Percentiles rank a stretch among this genome's conserved stretches.
Evolutionary conservation across 306 rosid species (phyloP).

Genomic region (Hippophae gyantsensis): DNA sequence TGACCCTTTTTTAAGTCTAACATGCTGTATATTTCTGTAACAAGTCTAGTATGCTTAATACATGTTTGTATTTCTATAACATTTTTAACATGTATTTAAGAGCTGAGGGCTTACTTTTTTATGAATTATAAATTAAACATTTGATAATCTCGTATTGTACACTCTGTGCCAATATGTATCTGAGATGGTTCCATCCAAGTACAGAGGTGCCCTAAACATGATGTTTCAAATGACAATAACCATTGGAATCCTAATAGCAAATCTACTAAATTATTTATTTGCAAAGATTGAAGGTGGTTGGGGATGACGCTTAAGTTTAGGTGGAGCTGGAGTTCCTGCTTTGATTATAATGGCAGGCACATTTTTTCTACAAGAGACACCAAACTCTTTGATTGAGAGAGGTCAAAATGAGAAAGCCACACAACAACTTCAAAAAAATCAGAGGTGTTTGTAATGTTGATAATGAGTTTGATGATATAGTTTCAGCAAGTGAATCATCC

Average conservation of each 20-base stretch:
- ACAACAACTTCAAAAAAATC: slow-evolving; percentile 30
- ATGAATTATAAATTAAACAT: not conserved
- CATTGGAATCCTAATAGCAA: slow-evolving; percentile 56
- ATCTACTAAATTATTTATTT: slow-evolving; percentile 49
- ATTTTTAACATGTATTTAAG: too few species aligned
- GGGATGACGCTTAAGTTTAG: slow-evolving; percentile 76
- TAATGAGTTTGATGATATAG: slow-evolving; percentile 44
- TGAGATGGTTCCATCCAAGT: slow-evolving; percentile 59
- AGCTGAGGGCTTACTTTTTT: not conserved
- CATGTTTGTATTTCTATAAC: too few species aligned
- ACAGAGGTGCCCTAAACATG: slow-evolving; percentile 61
- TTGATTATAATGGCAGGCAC: slow-evolving; percentile 44
- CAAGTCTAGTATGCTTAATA: too few species aligned
- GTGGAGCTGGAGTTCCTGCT: slow-evolving; percentile 67
- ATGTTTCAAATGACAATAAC: slow-evolving; percentile 70
- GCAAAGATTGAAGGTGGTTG: slow-evolving; percentile 42
- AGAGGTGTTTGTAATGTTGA: slow-evolving; percentile 43
- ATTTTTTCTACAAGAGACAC: slow-evolving; percentile 56
- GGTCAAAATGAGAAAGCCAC: slow-evolving; percentile 34
- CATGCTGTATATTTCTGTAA: too few species aligned
- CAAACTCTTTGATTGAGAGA: slow-evolving; percentile 59
- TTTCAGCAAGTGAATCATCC: slow-evolving; percentile 48
- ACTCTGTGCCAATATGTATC: slow-evolving; percentile 81
- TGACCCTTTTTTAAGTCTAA: too few species aligned
- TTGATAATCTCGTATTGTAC: not conserved